phyloP scores from a whole-genome alignment of 768 basidiomycete genomes.

The Pleurotus djamor region DNA sequence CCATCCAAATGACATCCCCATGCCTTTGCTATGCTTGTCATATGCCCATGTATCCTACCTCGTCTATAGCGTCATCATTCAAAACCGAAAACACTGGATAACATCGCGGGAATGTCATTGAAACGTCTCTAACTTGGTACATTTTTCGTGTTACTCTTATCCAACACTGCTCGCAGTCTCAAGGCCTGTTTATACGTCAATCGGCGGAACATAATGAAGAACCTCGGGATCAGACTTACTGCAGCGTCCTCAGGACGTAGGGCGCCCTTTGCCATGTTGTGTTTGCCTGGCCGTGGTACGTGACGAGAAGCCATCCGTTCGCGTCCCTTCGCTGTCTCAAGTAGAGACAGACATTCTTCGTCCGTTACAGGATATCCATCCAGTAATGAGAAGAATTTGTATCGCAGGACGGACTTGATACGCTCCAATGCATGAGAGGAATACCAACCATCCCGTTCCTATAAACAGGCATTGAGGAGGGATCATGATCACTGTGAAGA shows the following conservation, averaged over 20 bases:
- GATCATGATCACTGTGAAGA: not conserved
- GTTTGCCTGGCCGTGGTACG: conserved; percentile 64
- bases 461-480: not conserved
- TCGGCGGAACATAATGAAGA: not conserved
- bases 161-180: conserved; percentile 64
- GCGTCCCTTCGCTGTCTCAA: conserved; percentile 40
- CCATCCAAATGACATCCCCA: not conserved
- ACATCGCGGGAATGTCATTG: not conserved
- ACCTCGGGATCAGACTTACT: conserved; percentile 36
- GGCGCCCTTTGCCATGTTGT: conserved; percentile 89
- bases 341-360: conserved; percentile 68
- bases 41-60: conserved; percentile 6
- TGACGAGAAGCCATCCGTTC: conserved; percentile 40
- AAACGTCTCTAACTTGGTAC: conserved; percentile 21
- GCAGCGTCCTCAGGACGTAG: conserved; percentile 81
- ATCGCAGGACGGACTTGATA: conserved; percentile 81
- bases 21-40: not conserved
- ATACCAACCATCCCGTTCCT: conserved; percentile 93
- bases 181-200: conserved; percentile 45
- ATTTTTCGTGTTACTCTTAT: conserved; percentile 49
- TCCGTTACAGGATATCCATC: conserved; percentile 72
- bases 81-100: not conserved
- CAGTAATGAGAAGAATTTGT: conserved; percentile 80
- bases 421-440: conserved; percentile 70
- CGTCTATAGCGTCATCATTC: not conserved